These are phyloP conservation scores for Heliamphora exappendiculata DNA, from an alignment of 148 eudicot species.

Conservation along the genomic window DNA sequence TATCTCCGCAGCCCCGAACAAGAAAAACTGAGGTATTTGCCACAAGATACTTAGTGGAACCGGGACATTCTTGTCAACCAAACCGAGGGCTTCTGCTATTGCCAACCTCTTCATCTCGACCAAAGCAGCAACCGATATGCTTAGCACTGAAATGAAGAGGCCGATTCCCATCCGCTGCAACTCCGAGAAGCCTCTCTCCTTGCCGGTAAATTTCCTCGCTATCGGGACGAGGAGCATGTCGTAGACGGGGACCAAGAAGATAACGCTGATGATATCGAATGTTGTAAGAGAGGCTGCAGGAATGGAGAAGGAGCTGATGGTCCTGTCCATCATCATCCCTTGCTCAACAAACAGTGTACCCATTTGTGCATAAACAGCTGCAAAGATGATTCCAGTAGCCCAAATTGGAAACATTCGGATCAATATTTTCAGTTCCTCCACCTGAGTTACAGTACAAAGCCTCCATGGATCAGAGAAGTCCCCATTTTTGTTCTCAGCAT, in stretches of 20 bases:
- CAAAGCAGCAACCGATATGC: constrained; percentile 42
- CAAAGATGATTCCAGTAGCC: constrained; percentile 34
- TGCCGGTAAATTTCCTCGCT: constrained; percentile 42
- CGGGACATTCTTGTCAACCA: constrained; percentile 28
- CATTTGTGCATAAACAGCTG: constrained; percentile 41
- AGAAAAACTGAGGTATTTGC: constrained; percentile 48
- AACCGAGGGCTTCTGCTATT: constrained; percentile 30
- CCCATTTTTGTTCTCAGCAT: constrained; percentile 12
- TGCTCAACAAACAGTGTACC: constrained; percentile 40
- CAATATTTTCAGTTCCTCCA: constrained; percentile 34
- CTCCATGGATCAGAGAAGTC: constrained; percentile 26
- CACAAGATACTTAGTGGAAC: constrained; percentile 44
- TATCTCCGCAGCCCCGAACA: constrained; percentile 44
- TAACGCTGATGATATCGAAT: constrained; percentile 41
- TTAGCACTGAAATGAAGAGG: constrained; percentile 40
- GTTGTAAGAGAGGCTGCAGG: constrained; percentile 46
- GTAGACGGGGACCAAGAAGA: constrained; percentile 45
- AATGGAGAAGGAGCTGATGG: constrained; percentile 38
- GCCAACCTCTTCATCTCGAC: constrained; percentile 40
- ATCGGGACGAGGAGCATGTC: constrained; percentile 40
- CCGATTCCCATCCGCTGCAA: constrained; percentile 55
- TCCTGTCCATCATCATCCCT: constrained; percentile 36
- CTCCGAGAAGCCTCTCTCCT: constrained; percentile 40
- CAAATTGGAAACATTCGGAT: constrained; percentile 40
- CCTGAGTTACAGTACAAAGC: constrained; percentile 36